Evolutionary conservation across 768 basidiomycete genomes (phyloP), one percentile per base, ranked within the genome.

Genomic region (Botryobasidium botryosum): DNA sequence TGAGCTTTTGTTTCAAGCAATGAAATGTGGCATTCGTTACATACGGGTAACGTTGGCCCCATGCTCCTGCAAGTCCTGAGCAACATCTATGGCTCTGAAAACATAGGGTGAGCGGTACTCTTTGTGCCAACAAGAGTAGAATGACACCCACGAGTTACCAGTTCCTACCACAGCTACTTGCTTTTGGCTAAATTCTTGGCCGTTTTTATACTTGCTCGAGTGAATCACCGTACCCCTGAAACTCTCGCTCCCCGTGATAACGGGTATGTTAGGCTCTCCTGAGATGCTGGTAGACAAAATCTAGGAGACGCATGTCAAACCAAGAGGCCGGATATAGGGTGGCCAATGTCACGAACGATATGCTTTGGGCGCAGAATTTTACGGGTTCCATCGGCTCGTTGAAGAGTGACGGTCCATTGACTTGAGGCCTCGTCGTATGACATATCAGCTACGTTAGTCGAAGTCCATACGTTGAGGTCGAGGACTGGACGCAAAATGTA

Each of bases 131-230:
- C n/a, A n/a, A n/a, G n/a, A n/a, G n/a, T n/a, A n/a, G n/a, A n/a
- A n/a, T 33, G n/a, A 33, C 31, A 17, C 31, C 8, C 31, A 8
- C 17, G 37, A 39, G 20, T n/a, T 23, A 12, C 37, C 37, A 10
- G 56, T 55, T 2, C 60, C 60, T 25, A 61, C 56, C 13, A 61
- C 57, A 7, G 61, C 47, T 12, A 57, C 59, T 43, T 58, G 60
- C 52, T 62, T 61, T 35, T 58, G 59, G 13, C 48, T 44, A 46
- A 49, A 62, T 0, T 40, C 57, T 24, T 50, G 25, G 12, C 53
- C 48, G 33, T 47, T 54, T 23, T 50, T 49, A 45, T 60, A 57
- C 10, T 26, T 31, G 20, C 53, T 55, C 4, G 61, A 61, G 47
- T 62, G 61, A 5, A 40, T n/a, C 13, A 54, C 13, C 18, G 44